Conservation (phyloP, 2,329 filamentous ascomycete species). For the Penicillium polonicum region DNA sequence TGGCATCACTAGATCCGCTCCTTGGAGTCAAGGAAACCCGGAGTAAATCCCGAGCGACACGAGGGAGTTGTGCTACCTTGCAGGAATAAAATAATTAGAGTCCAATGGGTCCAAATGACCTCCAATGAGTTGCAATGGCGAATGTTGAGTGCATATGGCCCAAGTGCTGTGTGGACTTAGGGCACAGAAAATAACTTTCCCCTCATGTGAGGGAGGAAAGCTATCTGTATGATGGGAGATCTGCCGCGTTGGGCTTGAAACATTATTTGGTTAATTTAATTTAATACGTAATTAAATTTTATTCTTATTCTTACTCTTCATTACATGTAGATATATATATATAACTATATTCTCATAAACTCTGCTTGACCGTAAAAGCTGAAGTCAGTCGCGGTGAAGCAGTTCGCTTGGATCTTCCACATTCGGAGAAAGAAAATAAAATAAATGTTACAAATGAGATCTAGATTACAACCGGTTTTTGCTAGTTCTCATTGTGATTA, state of each 20-base stretch:
- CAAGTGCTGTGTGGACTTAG: not conserved
- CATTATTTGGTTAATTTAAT: too few relatives aligned
- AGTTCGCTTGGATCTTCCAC: not conserved
- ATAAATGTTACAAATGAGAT: not conserved
- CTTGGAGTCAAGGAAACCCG: slow-evolving; percentile 12
- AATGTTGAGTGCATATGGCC: not conserved
- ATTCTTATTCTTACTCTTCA: not conserved
- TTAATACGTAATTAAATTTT: not conserved
- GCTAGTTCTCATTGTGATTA: not conserved
- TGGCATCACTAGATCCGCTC: slow-evolving; percentile 16
- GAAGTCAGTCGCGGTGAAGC: slow-evolving; percentile 9
- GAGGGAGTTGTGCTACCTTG: slow-evolving; percentile 21
- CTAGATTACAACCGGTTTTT: not conserved
- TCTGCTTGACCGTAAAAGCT: slow-evolving; percentile 20
- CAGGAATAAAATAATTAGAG: slow-evolving; percentile 9
- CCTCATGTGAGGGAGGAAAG: slow-evolving; percentile 4
- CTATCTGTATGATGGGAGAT: not conserved
- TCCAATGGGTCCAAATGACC: not conserved
- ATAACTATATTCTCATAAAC: not conserved
- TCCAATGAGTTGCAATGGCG: not conserved
- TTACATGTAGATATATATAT: not conserved
- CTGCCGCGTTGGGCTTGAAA: not conserved
- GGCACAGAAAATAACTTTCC: slow-evolving; percentile 1
- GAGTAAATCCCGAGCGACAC: slow-evolving; percentile 17
- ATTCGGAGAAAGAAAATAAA: not conserved